Evolutionary conservation across 2,329 filamentous ascomycete genomes (phyloP).

Genomic region (Hymenoscyphus occultus): DNA sequence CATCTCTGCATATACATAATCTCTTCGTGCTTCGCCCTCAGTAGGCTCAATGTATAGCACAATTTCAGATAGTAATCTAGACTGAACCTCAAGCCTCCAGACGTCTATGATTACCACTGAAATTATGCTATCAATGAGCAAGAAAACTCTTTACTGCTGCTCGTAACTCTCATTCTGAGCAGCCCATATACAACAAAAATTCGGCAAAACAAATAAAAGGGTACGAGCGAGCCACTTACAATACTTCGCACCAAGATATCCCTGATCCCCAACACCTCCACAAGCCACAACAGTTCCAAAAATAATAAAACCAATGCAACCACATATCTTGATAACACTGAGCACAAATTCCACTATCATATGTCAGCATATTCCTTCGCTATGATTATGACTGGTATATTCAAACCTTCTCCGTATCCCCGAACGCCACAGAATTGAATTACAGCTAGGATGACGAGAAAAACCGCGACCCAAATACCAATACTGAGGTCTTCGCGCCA

Average conservation of each 20-base stretch:
- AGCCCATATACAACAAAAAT: background rate
- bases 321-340: constrained; percentile 54
- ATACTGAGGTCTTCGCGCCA: constrained; percentile 49
- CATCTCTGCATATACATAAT: too few relatives aligned
- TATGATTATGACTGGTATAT: constrained; percentile 40
- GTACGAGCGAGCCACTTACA: constrained; percentile 30
- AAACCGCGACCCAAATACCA: constrained; percentile 55
- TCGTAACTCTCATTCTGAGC: background rate
- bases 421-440: constrained; percentile 56
- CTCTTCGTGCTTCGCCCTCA: too few relatives aligned
- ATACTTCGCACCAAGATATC: constrained; percentile 58
- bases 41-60: too few relatives aligned
- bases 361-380: constrained; percentile 45
- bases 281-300: constrained; percentile 57
- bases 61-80: too few relatives aligned
- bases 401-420: constrained; percentile 59
- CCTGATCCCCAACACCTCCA: constrained; percentile 48
- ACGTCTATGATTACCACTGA: too few relatives aligned
- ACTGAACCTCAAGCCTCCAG: too few relatives aligned
- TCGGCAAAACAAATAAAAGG: background rate
- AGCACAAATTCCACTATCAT: constrained; percentile 53
- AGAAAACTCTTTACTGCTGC: too few relatives aligned
- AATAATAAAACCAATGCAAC: constrained; percentile 62
- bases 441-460: constrained; percentile 48
- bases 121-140: too few relatives aligned